Conservation (phyloP, 192 early-diverging fungal genomes). For the Gaertneriomyces sp. region DNA sequence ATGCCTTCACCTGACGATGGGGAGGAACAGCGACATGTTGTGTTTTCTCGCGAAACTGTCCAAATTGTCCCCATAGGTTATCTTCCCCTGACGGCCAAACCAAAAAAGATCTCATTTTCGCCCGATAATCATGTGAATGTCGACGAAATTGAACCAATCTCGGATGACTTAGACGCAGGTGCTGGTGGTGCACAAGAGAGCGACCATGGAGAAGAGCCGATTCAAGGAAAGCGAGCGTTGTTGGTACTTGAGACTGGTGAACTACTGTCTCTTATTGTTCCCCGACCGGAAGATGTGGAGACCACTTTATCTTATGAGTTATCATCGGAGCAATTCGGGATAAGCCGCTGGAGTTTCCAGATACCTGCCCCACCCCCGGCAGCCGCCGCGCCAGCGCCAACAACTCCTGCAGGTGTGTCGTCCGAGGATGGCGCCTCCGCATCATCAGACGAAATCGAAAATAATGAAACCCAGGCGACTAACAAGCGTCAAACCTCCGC, state of each 20-base stretch:
- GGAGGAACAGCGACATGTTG: conserved; percentile 7
- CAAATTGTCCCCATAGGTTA: conserved; percentile 52
- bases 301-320: conserved; percentile 44
- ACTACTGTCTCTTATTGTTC: conserved; percentile 36
- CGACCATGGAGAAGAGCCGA: conserved; percentile 32
- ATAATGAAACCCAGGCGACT: conserved; percentile 6
- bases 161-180: conserved; percentile 5
- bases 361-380: conserved; percentile 32
- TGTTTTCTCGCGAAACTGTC: conserved; percentile 31
- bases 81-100: conserved; percentile 33
- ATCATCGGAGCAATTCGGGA: neutral
- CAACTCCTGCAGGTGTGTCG: conserved; percentile 21
- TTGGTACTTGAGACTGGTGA: conserved; percentile 37
- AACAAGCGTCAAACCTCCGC: conserved; percentile 32
- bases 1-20: neutral
- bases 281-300: conserved; percentile 33
- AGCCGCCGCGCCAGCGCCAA: conserved; percentile 1
- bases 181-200: conserved; percentile 31
- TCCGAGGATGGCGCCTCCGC: conserved; percentile 1
- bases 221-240: conserved; percentile 35
- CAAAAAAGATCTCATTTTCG: conserved; percentile 43
- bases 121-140: conserved; percentile 46
- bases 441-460: neutral
- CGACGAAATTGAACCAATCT: conserved; percentile 32
- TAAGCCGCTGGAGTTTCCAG: conserved; percentile 42